Conservation (phyloP, 805 yeast genomes). For the Ogataea corticis region DNA sequence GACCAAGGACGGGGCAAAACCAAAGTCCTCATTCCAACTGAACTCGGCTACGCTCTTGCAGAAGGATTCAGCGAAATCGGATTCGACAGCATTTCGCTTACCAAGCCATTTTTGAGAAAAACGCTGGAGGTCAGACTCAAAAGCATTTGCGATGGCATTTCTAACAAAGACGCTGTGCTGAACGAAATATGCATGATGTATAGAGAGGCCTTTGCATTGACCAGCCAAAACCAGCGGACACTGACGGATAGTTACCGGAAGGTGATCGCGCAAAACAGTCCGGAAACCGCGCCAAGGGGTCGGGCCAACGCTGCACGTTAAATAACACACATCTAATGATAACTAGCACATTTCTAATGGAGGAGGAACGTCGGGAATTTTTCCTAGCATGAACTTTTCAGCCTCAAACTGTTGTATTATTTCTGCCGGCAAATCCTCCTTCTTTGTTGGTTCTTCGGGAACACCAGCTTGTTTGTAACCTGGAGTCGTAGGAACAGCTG, state of each 20-base stretch:
- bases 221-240: conserved; percentile 41
- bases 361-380: conserved; percentile 73
- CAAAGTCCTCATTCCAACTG: conserved; percentile 67
- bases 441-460: conserved; percentile 26
- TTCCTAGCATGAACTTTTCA: conserved; percentile 52
- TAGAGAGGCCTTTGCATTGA: conserved; percentile 56
- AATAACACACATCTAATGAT: no score
- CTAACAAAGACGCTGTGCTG: conserved; percentile 54
- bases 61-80: conserved; percentile 85
- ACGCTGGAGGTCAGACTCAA: conserved; percentile 68
- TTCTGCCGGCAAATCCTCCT: conserved; percentile 43
- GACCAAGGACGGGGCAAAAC: conserved; percentile 40
- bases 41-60: conserved; percentile 81
- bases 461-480: conserved; percentile 25
- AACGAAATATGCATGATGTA: conserved; percentile 56
- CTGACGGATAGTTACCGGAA: conserved; percentile 38
- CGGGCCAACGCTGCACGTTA: conserved; percentile 1
- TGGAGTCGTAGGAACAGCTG: background rate
- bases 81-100: conserved; percentile 66
- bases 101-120: conserved; percentile 86
- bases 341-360: conserved; percentile 47
- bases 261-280: conserved; percentile 14
- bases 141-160: conserved; percentile 66
- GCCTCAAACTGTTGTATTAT: conserved; percentile 50
- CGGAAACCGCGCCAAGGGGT: background rate